phyloP scores from a whole-genome alignment of 768 basidiomycete genomes.

The Lyophyllum shimeji region DNA sequence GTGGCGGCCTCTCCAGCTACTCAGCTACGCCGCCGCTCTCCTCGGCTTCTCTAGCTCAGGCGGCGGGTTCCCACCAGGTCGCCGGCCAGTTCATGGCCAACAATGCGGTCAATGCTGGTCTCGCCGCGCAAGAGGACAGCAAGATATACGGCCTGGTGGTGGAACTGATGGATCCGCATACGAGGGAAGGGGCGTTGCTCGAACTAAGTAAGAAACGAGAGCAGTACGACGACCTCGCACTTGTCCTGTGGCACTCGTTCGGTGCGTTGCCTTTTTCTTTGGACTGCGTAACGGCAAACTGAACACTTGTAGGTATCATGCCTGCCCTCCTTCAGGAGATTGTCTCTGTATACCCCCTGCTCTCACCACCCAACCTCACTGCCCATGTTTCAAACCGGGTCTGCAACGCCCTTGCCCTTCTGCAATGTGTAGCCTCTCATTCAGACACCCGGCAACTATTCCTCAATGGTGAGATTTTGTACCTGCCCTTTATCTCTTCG shows the following conservation, averaged over 20 bases:
- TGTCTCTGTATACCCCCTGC: slow-evolving; percentile 94
- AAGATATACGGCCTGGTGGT: slow-evolving; percentile 93
- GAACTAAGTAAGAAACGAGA: slow-evolving; percentile 99
- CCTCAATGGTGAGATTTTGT: slow-evolving; percentile 70
- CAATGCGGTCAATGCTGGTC: slow-evolving; percentile 22
- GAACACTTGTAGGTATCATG: slow-evolving; percentile 77
- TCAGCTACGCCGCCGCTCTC: slow-evolving; percentile 64
- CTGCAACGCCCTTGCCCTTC: slow-evolving; percentile 95
- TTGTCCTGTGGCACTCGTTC: slow-evolving; percentile 98
- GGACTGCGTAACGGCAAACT: background rate
- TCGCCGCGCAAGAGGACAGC: slow-evolving; percentile 49
- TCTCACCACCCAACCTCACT: slow-evolving; percentile 93
- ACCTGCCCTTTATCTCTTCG: slow-evolving; percentile 22
- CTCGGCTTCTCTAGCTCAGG: slow-evolving; percentile 53
- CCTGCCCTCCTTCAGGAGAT: slow-evolving; percentile 96
- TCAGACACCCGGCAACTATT: slow-evolving; percentile 95
- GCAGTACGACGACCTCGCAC: slow-evolving; percentile 97
- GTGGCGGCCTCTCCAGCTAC: slow-evolving; percentile 48
- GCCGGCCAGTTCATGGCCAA: slow-evolving; percentile 39
- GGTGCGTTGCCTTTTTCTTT: slow-evolving; percentile 48
- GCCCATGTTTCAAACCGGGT: slow-evolving; percentile 98
- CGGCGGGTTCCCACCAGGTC: slow-evolving; percentile 53
- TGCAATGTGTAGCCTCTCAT: slow-evolving; percentile 98
- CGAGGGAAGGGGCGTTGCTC: slow-evolving; percentile 87
- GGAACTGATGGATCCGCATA: slow-evolving; percentile 77